Percentiles rank a stretch among this genome's conserved stretches.
Conservation (phyloP, 371 early-diverging fungal genomes). For the Blakeslea trispora region DNA sequence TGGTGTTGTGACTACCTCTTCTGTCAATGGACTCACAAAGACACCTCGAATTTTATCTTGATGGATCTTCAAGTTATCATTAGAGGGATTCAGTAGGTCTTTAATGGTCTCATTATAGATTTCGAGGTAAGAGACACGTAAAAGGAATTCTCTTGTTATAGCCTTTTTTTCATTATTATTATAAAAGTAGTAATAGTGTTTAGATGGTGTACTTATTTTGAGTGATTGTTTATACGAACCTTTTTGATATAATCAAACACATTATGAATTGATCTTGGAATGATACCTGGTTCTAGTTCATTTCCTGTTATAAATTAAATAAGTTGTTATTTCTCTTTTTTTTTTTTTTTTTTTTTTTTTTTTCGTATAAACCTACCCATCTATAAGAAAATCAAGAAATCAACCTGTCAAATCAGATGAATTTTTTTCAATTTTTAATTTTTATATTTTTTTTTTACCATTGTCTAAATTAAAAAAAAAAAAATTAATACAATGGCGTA, state of each 20-base stretch:
- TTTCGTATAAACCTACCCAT: constrained; percentile 27
- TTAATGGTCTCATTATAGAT: constrained; percentile 94
- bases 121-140: constrained; percentile 93
- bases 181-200: too few species aligned
- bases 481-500: too few species aligned
- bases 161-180: constrained; percentile 14
- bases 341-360: not conserved
- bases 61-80: constrained; percentile 72
- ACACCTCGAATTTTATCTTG: constrained; percentile 75
- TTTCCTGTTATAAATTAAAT: constrained; percentile 35
- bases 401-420: not conserved
- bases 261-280: constrained; percentile 45
- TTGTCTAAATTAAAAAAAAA: constrained; percentile 22
- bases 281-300: constrained; percentile 52
- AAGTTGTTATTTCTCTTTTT: constrained; percentile 32
- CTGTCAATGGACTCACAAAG: constrained; percentile 83
- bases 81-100: constrained; percentile 77
- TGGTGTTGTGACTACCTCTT: constrained; percentile 84
- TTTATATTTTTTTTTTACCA: constrained; percentile 24
- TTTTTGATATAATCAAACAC: constrained; percentile 49
- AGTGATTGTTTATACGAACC: constrained; percentile 18
- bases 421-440: too few species aligned
- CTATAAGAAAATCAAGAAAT: constrained; percentile 12
- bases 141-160: constrained; percentile 68
- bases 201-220: too few species aligned